phyloP scores from a whole-genome alignment of 805 yeast species.

The Wickerhamiella vanderwaltii region DNA sequence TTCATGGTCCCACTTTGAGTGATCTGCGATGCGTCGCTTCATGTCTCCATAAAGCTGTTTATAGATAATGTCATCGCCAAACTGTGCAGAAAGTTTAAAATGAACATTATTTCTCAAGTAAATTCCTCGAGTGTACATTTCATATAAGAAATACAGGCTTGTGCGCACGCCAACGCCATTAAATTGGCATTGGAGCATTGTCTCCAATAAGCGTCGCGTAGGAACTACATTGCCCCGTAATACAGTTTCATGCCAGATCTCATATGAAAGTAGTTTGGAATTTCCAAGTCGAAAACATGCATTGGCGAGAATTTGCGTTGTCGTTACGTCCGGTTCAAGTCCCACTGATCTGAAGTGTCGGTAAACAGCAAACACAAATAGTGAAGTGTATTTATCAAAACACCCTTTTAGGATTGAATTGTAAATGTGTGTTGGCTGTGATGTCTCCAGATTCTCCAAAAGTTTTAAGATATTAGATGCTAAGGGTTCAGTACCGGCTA shows the following conservation, averaged over 20 bases:
- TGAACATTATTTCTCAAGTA: conserved; percentile 18
- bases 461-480: background rate
- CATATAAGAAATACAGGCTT: conserved; percentile 18
- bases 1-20: conserved; percentile 10
- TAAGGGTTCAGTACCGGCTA: background rate
- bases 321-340: conserved; percentile 14
- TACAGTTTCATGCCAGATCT: conserved; percentile 20
- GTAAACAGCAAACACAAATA: conserved; percentile 17
- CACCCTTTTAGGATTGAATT: conserved; percentile 1
- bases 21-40: background rate
- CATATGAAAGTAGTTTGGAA: conserved; percentile 22
- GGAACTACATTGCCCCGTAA: conserved; percentile 12
- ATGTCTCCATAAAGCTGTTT: conserved; percentile 7
- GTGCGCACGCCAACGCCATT: conserved; percentile 18
- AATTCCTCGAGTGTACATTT: conserved; percentile 21
- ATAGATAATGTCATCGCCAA: conserved; percentile 1
- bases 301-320: conserved; percentile 20
- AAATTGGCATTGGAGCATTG: conserved; percentile 21
- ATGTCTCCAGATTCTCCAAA: background rate
- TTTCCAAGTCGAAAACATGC: conserved; percentile 24
- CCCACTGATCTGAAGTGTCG: conserved; percentile 9
- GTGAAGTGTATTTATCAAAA: conserved; percentile 13
- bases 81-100: conserved; percentile 11
- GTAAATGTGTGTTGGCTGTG: conserved; percentile 1
- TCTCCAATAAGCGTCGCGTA: conserved; percentile 20